Conservation (phyloP, 495 filamentous ascomycete species). For the Aspergillus coremiiformis region DNA sequence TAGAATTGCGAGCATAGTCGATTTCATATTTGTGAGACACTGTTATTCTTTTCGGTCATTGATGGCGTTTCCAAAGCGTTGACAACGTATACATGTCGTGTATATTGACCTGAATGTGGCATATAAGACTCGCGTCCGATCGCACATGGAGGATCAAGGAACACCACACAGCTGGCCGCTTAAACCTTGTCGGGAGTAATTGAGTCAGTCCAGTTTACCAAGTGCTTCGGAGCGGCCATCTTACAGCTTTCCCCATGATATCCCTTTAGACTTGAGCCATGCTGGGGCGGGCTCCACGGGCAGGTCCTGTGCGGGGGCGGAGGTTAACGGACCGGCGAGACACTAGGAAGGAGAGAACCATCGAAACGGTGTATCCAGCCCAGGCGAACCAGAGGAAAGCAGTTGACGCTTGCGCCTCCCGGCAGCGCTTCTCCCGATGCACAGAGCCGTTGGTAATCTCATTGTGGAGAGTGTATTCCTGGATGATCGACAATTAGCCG, state of each 20-base stretch:
- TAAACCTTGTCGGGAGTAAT: not conserved
- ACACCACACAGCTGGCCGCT: not conserved
- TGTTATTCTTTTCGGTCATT: not conserved
- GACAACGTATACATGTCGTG: not conserved
- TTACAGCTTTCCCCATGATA: not conserved
- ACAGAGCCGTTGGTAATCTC: constrained; percentile 51
- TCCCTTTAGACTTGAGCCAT: constrained; percentile 58
- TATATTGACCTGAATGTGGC: not conserved
- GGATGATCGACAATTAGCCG: constrained; percentile 1
- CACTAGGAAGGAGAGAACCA: constrained; percentile 44
- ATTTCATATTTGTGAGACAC: not conserved
- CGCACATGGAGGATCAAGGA: not conserved
- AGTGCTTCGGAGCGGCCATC: not conserved
- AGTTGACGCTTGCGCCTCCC: constrained; percentile 57
- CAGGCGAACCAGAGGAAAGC: constrained; percentile 72
- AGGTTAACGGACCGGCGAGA: constrained; percentile 33
- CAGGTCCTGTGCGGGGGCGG: constrained; percentile 35
- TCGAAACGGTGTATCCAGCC: constrained; percentile 48
- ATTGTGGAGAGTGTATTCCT: constrained; percentile 53
- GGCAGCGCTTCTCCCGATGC: constrained; percentile 52
- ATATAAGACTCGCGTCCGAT: not conserved
- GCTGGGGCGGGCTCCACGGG: constrained; percentile 39
- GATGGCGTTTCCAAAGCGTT: not conserved
- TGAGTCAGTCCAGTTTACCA: not conserved
- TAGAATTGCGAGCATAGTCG: not conserved